A percentile compares a stretch with the other conserved stretches of the same genome.
These are phyloP conservation scores for Cytidiella melzeri DNA, from an alignment of 768 basidiomycete species.

Conservation along the genomic window DNA sequence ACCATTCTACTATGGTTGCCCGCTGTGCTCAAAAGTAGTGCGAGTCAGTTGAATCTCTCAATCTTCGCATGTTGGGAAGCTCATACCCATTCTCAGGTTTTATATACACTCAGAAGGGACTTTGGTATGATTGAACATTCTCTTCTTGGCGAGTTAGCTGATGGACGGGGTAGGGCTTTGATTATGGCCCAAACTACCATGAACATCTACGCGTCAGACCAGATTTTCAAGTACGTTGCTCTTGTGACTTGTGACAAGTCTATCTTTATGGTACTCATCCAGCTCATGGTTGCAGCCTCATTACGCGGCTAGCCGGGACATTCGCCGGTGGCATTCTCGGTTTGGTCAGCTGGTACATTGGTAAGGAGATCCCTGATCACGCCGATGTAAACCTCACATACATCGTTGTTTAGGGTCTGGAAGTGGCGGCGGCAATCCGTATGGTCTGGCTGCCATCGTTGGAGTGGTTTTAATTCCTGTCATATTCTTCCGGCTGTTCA, in stretches of 20 bases:
- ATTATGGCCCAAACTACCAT: constrained; percentile 58
- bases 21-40: constrained; percentile 33
- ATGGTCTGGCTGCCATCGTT: constrained; percentile 43
- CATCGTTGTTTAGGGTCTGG: constrained; percentile 30
- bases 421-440: constrained; percentile 43
- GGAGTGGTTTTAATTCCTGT: constrained; percentile 43
- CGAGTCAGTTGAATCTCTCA: constrained; percentile 28
- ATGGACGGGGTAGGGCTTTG: constrained; percentile 35
- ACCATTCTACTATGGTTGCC: constrained; percentile 50
- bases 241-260: not conserved
- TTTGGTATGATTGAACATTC: constrained; percentile 31
- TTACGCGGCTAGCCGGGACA: constrained; percentile 41
- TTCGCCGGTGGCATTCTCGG: constrained; percentile 42
- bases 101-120: constrained; percentile 37
- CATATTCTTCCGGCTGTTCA: constrained; percentile 43
- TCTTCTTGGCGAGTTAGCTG: not conserved
- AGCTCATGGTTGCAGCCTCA: constrained; percentile 25
- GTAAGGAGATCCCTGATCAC: constrained; percentile 14
- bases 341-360: constrained; percentile 46
- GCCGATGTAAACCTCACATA: not conserved
- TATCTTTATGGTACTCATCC: not conserved
- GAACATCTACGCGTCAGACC: constrained; percentile 52
- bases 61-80: not conserved
- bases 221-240: constrained; percentile 39
- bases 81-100: constrained; percentile 25